A percentile compares a stretch with the other conserved stretches of the same genome.
phyloP scores from a whole-genome alignment of 306 rosid genomes.

The Astragalus glycyphyllos region DNA sequence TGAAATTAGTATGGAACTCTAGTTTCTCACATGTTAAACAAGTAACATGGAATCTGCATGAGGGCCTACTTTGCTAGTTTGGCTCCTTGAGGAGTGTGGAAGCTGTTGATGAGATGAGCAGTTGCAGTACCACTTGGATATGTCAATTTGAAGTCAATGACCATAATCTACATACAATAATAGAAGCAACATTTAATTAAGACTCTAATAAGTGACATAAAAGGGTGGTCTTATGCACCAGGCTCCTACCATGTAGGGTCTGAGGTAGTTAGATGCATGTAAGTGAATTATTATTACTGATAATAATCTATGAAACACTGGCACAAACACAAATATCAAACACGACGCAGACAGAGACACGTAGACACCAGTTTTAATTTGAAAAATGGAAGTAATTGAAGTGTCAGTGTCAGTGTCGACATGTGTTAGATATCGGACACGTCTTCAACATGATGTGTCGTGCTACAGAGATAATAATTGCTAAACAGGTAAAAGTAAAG shows the following conservation, averaged over 20 bases:
- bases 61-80: slow-evolving; percentile 60
- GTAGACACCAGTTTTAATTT: too few relatives aligned
- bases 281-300: background rate
- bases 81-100: slow-evolving; percentile 71
- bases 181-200: slow-evolving; percentile 33
- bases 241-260: too few relatives aligned
- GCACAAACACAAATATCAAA: too few relatives aligned
- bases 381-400: too few relatives aligned
- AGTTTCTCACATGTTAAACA: slow-evolving; percentile 13
- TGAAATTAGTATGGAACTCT: slow-evolving; percentile 18
- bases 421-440: too few relatives aligned
- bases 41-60: slow-evolving; percentile 3
- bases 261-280: too few relatives aligned
- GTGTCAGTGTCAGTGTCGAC: too few relatives aligned
- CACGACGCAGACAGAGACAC: too few relatives aligned
- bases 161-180: slow-evolving; percentile 52
- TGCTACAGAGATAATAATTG: slow-evolving; percentile 5
- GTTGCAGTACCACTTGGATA: slow-evolving; percentile 78
- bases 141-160: slow-evolving; percentile 60
- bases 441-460: too few relatives aligned
- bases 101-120: slow-evolving; percentile 67
- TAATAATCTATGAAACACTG: too few relatives aligned
- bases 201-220: background rate
- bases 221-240: too few relatives aligned
- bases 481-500: background rate